Evolutionary conservation across 2,329 filamentous ascomycete genomes (phyloP), one percentile per base, ranked within the genome.

Genomic region (Fusarium sp.): DNA sequence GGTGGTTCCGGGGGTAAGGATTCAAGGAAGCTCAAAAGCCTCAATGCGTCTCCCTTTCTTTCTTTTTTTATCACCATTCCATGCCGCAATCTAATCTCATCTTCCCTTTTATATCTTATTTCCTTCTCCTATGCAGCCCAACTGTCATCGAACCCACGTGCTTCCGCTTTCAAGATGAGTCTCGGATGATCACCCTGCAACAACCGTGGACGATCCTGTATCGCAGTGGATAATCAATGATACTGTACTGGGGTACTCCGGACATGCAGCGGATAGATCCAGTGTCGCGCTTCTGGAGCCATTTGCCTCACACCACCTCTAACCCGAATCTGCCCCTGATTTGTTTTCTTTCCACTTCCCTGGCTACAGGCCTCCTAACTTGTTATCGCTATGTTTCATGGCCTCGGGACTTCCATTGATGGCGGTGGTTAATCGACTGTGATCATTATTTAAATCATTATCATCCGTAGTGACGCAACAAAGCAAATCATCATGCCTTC

Each of bases 201-300:
- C 40, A 56, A 65, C 49, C 50, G 51, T 40, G 41, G 46, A 40
- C 33, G 40, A 30, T 48, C 32, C 46, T 50, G 44, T 50, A 37
- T 61, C 35, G 20, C 35, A 41, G 59, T 62, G 53, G 59, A 57
- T 65, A 49, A 43, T 33, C 41, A 57, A 47, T 54, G 44, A 20
- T 35, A 58, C 35, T 41, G 35, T 20, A 45, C 60, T 65, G 40
- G 40, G 66, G 56, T 53, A 45, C 24, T 24, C 24, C 24, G 24
- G 24, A 24, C 49, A 63, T 68, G 54, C 52, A 30, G 54, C 53
- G 51, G 67, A 70, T 68, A 70, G 64, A 67, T 67, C 45, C 45
- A 64, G 41, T 49, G 44, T 50, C 65, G 33, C 52, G 62, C 63
- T 46, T 45, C 40, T 22, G 32, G 45, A 45, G 49, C 19, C 30